phyloP scores from a whole-genome alignment of 2,329 filamentous ascomycete species.

The Talaromyces sp. region DNA sequence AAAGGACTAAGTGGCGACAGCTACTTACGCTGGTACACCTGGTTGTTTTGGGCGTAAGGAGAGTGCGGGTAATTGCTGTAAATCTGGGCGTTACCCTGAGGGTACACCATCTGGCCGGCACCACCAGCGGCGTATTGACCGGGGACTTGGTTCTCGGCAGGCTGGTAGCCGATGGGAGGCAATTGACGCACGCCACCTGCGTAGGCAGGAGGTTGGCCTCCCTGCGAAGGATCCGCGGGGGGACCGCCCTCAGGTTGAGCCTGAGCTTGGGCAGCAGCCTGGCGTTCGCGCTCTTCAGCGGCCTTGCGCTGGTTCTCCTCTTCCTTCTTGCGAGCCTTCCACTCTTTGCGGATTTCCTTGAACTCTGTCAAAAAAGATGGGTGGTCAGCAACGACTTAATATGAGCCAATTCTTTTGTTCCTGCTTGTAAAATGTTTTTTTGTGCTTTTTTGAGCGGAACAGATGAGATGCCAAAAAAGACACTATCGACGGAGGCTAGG shows the following conservation, averaged over 20 bases:
- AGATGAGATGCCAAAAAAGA: background rate
- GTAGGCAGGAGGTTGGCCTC: slow-evolving; percentile 40
- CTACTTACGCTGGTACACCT: slow-evolving; percentile 50
- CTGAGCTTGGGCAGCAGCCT: slow-evolving; percentile 56
- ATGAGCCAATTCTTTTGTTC: background rate
- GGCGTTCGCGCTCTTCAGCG: slow-evolving; percentile 75
- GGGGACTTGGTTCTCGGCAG: slow-evolving; percentile 50
- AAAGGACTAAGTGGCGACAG: slow-evolving; percentile 15
- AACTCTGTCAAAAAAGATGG: slow-evolving; percentile 62
- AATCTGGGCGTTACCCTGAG: slow-evolving; percentile 46
- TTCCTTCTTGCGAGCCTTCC: slow-evolving; percentile 99
- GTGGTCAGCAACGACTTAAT: slow-evolving; percentile 1
- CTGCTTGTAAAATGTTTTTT: background rate
- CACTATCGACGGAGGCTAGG: slow-evolving; percentile 1
- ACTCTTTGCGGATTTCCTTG: slow-evolving; percentile 98
- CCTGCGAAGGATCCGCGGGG: slow-evolving; percentile 45
- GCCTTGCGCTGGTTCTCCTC: slow-evolving; percentile 86
- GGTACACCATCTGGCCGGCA: slow-evolving; percentile 43
- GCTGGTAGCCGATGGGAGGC: slow-evolving; percentile 71
- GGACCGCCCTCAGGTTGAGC: slow-evolving; percentile 44
- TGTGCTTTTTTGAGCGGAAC: background rate
- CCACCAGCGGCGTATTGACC: slow-evolving; percentile 63
- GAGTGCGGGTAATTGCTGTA: slow-evolving; percentile 48
- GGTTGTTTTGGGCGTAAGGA: slow-evolving; percentile 46
- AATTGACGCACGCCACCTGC: slow-evolving; percentile 57